These are phyloP conservation scores for Trichoderma atroviride DNA, from an alignment of 2,329 filamentous ascomycete genomes.

Conservation along the genomic window DNA sequence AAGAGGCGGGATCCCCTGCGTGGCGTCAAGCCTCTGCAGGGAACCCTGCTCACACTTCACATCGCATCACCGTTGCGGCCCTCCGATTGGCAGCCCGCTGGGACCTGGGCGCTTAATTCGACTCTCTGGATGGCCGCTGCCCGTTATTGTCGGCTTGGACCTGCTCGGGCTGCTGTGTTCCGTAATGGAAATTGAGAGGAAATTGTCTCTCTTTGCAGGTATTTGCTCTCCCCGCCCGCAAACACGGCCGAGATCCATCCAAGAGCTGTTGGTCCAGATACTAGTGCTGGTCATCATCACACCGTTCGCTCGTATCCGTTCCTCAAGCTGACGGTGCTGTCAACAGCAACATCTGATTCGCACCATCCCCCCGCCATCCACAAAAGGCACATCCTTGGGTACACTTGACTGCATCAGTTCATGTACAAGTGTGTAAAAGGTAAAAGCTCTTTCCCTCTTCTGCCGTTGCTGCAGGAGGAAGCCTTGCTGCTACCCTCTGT, in stretches of 20 bases:
- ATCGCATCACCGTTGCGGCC: conserved; percentile 18
- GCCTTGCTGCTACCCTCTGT: conserved; percentile 16
- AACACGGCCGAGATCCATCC: neutral
- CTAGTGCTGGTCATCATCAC: neutral
- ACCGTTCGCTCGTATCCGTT: neutral
- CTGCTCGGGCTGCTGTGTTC: neutral
- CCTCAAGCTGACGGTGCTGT: neutral
- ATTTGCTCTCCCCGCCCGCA: neutral
- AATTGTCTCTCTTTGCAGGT: neutral
- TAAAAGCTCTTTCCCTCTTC: neutral
- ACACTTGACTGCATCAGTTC: neutral
- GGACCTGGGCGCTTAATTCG: conserved; percentile 24
- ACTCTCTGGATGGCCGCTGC: conserved; percentile 23
- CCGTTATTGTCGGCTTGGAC: neutral
- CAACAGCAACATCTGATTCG: neutral
- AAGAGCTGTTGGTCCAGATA: neutral
- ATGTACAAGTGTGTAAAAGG: neutral
- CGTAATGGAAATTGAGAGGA: neutral
- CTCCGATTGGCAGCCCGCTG: conserved; percentile 23
- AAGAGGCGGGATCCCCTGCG: conserved; percentile 21
- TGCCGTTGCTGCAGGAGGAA: neutral
- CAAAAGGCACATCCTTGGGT: neutral
- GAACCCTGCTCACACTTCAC: conserved; percentile 24
- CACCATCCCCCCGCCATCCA: conserved; percentile 1
- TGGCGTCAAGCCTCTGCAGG: conserved; percentile 26